Conservation (phyloP, 1,139 yeast species). For the Wickerhamomyces sp. region DNA sequence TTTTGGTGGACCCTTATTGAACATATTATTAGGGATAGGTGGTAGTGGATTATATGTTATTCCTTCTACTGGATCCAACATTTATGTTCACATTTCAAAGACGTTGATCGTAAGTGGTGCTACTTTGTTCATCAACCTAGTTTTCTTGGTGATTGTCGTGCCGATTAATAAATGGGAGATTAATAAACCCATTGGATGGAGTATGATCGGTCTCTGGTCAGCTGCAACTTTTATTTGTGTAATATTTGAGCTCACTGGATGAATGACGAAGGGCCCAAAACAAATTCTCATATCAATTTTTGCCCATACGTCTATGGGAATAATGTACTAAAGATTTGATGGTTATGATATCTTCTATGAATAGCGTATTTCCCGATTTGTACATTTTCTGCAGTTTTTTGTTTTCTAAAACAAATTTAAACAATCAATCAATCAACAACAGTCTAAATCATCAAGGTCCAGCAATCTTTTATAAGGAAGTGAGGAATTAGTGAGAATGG, state of each 20-base stretch:
- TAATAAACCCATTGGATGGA: slow-evolving; percentile 50
- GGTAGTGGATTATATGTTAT: slow-evolving; percentile 57
- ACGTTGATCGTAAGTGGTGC: slow-evolving; percentile 47
- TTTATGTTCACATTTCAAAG: slow-evolving; percentile 38
- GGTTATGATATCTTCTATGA: background rate
- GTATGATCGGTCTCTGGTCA: slow-evolving; percentile 53
- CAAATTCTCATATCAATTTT: background rate
- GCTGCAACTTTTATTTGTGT: slow-evolving; percentile 40
- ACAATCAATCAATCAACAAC: background rate
- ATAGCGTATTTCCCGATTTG: background rate
- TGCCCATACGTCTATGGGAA: no score
- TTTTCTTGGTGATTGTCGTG: slow-evolving; percentile 47
- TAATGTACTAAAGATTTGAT: background rate
- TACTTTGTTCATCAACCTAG: slow-evolving; percentile 49
- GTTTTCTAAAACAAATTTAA: background rate
- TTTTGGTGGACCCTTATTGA: slow-evolving; percentile 84
- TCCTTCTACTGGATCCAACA: slow-evolving; percentile 21
- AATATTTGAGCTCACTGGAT: slow-evolving; percentile 16
- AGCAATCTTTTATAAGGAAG: background rate
- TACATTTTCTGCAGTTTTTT: background rate
- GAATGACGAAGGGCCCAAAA: background rate
- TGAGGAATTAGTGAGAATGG: no score
- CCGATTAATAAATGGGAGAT: slow-evolving; percentile 66
- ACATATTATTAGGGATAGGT: slow-evolving; percentile 59
- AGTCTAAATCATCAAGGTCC: background rate